A percentile compares a stretch with the other conserved stretches of the same genome.
phyloP scores from a whole-genome alignment of 78 protist species.

The Planoprotostelium fungivorum region DNA sequence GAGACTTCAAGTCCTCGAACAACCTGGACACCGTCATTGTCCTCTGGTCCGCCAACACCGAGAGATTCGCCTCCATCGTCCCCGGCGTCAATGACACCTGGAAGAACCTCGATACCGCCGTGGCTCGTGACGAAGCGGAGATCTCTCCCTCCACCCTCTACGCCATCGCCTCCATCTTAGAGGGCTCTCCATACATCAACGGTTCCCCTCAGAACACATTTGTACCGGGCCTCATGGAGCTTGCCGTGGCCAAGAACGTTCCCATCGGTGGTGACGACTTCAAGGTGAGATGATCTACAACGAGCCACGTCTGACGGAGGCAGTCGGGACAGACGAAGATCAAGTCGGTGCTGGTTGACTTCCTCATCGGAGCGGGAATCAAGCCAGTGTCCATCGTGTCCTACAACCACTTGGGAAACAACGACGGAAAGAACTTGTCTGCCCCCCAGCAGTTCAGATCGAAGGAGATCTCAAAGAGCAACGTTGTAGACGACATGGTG shows the following conservation, averaged over 20 bases:
- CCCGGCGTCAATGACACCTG: slow-evolving; percentile 93
- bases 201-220: slow-evolving; percentile 99
- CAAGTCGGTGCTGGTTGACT: slow-evolving; percentile 97
- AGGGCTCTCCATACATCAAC: slow-evolving; percentile 94
- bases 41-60: slow-evolving; percentile 99
- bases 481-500: slow-evolving; percentile 99
- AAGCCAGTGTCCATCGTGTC: slow-evolving; percentile 92
- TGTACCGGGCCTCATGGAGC: slow-evolving; percentile 95
- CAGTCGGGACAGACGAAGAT: slow-evolving; percentile 98
- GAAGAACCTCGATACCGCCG: slow-evolving; percentile 78
- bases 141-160: slow-evolving; percentile 95
- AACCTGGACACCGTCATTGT: slow-evolving; percentile 88
- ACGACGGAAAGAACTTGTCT: slow-evolving; percentile 98
- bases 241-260: slow-evolving; percentile 80
- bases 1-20: slow-evolving; percentile 90
- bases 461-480: slow-evolving; percentile 98
- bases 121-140: slow-evolving; percentile 67
- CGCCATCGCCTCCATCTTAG: slow-evolving; percentile 94
- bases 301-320: not conserved
- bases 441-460: slow-evolving; percentile 95
- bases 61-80: slow-evolving; percentile 85
- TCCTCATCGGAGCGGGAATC: slow-evolving; percentile 97
- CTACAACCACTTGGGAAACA: slow-evolving; percentile 99
- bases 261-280: slow-evolving; percentile 98
- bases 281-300: slow-evolving; percentile 59